Conservation (phyloP, 257 asterid genomes). For the Orobanche coerulescens region DNA sequence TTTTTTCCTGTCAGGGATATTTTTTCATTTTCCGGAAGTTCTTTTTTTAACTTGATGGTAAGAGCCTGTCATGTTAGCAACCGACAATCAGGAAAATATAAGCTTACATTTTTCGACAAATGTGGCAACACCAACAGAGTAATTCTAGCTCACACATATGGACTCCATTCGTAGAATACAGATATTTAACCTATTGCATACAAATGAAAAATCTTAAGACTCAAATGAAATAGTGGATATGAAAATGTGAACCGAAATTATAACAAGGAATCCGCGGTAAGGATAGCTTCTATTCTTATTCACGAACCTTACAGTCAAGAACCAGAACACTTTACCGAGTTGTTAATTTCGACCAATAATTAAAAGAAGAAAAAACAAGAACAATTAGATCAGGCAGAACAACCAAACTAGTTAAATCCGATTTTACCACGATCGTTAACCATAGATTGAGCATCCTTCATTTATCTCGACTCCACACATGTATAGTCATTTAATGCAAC, state of each 20-base stretch:
- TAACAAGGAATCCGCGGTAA: background rate
- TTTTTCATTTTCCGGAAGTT: slow-evolving; percentile 27
- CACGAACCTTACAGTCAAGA: background rate
- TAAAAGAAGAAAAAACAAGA: background rate
- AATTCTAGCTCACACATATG: background rate
- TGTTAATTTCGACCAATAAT: background rate
- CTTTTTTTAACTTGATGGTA: background rate
- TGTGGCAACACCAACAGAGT: background rate
- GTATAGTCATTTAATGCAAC: background rate
- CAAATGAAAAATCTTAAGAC: background rate
- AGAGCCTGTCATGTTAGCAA: slow-evolving; percentile 16
- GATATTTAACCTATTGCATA: background rate
- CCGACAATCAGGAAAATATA: background rate
- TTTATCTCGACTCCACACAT: background rate
- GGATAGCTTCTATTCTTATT: background rate
- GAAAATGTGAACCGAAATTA: background rate
- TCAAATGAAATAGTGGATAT: background rate
- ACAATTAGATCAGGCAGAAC: slow-evolving; percentile 10
- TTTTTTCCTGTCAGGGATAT: slow-evolving; percentile 36
- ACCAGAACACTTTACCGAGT: background rate
- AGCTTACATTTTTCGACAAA: background rate
- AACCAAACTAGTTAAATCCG: background rate
- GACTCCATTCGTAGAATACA: background rate
- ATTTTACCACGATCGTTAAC: background rate
- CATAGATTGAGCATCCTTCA: background rate